Evolutionary conservation across 1,284 basidiomycete species (phyloP).

Genomic region (Ganoderma boninense): DNA sequence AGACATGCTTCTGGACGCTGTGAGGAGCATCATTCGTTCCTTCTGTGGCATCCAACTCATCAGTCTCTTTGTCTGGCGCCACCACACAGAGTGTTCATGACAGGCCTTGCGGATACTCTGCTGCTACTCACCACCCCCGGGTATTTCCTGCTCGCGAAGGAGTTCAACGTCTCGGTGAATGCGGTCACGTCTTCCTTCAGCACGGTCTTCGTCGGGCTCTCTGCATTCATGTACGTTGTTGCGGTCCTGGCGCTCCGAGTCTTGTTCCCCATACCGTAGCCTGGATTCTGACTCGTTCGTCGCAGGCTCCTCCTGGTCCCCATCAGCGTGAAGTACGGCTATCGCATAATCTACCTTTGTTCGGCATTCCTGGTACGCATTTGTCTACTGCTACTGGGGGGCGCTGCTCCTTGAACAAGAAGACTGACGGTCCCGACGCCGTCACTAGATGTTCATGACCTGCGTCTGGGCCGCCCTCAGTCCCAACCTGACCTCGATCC

Average conservation of each 20-base stretch:
- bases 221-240: constrained; percentile 47
- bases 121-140: constrained; percentile 44
- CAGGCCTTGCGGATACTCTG: too few species aligned
- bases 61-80: too few species aligned
- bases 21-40: constrained; percentile 24
- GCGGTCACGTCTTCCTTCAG: constrained; percentile 51
- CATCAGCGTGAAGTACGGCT: constrained; percentile 54
- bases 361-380: constrained; percentile 48
- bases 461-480: constrained; percentile 55
- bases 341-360: constrained; percentile 52
- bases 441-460: constrained; percentile 50
- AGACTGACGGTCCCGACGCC: background rate
- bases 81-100: too few species aligned
- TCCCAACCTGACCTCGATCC: constrained; percentile 50
- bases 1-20: constrained; percentile 54
- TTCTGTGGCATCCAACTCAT: too few species aligned
- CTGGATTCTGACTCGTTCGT: background rate
- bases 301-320: constrained; percentile 49
- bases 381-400: background rate
- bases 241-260: too few species aligned
- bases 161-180: constrained; percentile 51
- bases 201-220: constrained; percentile 48
- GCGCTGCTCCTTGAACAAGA: background rate
- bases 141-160: constrained; percentile 48
- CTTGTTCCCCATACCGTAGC: too few species aligned